Evolutionary conservation across 2,329 filamentous ascomycete species (phyloP).

Genomic region (Dactylonectria macrodidyma): DNA sequence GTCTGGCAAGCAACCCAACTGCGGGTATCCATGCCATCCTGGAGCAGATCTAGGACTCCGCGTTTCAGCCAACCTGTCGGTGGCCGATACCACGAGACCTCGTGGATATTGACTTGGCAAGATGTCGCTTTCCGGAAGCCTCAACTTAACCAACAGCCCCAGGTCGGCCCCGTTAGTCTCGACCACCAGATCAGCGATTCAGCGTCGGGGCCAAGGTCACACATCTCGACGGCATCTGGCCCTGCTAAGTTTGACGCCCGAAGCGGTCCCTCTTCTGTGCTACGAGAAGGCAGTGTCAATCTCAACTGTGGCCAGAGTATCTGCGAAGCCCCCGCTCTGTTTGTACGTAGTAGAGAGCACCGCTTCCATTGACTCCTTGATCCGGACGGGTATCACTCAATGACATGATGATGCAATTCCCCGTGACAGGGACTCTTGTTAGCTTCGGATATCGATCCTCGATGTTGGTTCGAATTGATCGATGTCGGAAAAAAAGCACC

Average conservation of each 20-base stretch:
- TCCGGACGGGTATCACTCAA: conserved; percentile 40
- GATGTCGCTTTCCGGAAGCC: conserved; percentile 43
- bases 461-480: conserved; percentile 38
- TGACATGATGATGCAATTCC: conserved; percentile 39
- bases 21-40: conserved; percentile 33
- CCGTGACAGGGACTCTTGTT: conserved; percentile 27
- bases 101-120: conserved; percentile 39
- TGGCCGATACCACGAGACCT: conserved; percentile 41
- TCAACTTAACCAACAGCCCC: conserved; percentile 34
- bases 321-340: conserved; percentile 10
- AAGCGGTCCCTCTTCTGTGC: conserved; percentile 33
- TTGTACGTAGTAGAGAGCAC: conserved; percentile 19
- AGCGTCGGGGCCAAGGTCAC: conserved; percentile 31
- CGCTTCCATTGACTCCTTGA: conserved; percentile 27
- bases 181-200: conserved; percentile 20
- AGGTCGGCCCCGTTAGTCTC: conserved; percentile 21
- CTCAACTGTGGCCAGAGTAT: conserved; percentile 23
- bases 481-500: conserved; percentile 32
- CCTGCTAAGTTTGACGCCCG: conserved; percentile 39
- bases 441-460: conserved; percentile 32
- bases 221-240: conserved; percentile 44
- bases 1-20: conserved; percentile 27
- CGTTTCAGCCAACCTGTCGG: conserved; percentile 3
- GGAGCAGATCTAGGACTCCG: conserved; percentile 31
- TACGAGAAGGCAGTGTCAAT: conserved; percentile 36